A percentile compares a stretch with the other conserved stretches of the same genome.
Evolutionary conservation across 1,284 basidiomycete species (phyloP).

Genomic region (Heimioporus retisporus): DNA sequence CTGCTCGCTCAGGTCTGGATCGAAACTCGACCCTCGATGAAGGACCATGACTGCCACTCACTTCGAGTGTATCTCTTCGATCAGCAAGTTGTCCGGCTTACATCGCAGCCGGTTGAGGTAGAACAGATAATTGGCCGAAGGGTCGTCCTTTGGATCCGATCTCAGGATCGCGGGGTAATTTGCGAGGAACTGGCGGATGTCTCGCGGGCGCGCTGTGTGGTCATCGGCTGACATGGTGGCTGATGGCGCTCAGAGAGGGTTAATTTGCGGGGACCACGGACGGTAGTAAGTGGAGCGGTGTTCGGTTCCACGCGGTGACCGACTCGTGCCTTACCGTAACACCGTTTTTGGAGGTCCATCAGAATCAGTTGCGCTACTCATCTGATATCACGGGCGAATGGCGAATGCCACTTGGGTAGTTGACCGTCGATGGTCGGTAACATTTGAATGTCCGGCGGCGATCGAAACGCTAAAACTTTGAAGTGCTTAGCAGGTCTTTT

Average conservation of each 20-base stretch:
- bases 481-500: not conserved
- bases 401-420: not conserved
- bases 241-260: constrained; percentile 15
- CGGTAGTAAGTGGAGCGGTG: constrained; percentile 18
- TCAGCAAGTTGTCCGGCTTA: constrained; percentile 67
- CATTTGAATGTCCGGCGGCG: not conserved
- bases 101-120: constrained; percentile 69
- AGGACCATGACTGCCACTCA: constrained; percentile 41
- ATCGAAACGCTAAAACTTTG: constrained; percentile 35
- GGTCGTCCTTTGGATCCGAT: constrained; percentile 47
- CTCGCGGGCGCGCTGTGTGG: not conserved
- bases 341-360: too few relatives aligned
- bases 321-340: too few relatives aligned
- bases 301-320: constrained; percentile 11
- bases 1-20: constrained; percentile 43
- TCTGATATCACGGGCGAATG: constrained; percentile 2
- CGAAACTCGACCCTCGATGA: constrained; percentile 1
- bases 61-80: constrained; percentile 73
- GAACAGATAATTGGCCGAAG: constrained; percentile 68
- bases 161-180: constrained; percentile 45
- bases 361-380: not conserved
- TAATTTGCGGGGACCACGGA: constrained; percentile 27
- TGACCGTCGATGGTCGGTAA: too few relatives aligned
- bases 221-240: constrained; percentile 26
- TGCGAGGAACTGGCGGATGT: too few relatives aligned